Percentiles rank a stretch among this genome's conserved stretches.
Conservation (phyloP, 192 early-diverging fungal genomes). For the Coemansia brasiliensis region DNA sequence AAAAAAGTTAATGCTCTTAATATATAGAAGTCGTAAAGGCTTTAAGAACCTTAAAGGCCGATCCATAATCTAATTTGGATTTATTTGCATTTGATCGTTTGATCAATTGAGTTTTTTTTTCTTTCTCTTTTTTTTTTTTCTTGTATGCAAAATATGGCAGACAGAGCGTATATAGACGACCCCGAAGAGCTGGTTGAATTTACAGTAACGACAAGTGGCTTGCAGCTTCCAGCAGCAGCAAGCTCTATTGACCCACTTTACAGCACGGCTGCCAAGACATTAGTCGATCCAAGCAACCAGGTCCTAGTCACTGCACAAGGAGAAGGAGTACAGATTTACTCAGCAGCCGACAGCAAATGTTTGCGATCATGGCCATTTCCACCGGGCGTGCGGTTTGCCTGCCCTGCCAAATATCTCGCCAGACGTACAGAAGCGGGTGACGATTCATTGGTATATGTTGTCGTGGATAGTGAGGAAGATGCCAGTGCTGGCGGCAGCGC, state of each 20-base stretch:
- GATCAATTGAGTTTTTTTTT: constrained; percentile 10
- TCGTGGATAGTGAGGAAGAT: constrained; percentile 28
- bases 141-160: constrained; percentile 9
- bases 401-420: constrained; percentile 44
- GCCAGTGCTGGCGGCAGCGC: constrained; percentile 10
- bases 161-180: constrained; percentile 37
- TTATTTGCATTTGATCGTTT: background rate
- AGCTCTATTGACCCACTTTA: constrained; percentile 39
- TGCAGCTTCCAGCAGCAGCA: constrained; percentile 47
- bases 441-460: constrained; percentile 39
- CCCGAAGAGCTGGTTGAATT: constrained; percentile 48
- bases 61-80: background rate
- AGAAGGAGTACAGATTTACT: constrained; percentile 51
- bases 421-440: constrained; percentile 15
- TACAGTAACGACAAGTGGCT: constrained; percentile 27
- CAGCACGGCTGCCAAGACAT: background rate
- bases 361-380: constrained; percentile 53
- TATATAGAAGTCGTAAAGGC: background rate
- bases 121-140: background rate
- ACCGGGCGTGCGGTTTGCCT: constrained; percentile 47
- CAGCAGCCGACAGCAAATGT: constrained; percentile 49
- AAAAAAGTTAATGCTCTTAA: background rate
- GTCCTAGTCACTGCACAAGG: constrained; percentile 44
- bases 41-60: background rate
- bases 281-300: constrained; percentile 14